phyloP scores from a whole-genome alignment of 495 filamentous ascomycete genomes.

The Mycothermus thermophilus region DNA sequence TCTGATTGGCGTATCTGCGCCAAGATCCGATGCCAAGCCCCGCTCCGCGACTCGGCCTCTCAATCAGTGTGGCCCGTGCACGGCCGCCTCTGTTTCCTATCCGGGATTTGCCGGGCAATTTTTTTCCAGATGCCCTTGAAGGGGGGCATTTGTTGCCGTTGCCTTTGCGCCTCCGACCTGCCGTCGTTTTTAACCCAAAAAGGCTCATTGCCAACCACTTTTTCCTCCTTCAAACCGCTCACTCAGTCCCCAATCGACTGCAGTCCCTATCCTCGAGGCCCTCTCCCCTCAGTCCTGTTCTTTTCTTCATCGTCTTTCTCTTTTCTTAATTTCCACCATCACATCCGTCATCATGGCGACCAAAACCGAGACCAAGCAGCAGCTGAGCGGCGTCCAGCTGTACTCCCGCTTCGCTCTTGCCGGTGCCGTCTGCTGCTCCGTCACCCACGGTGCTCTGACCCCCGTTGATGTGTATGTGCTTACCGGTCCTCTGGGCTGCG shows the following conservation, averaged over 20 bases:
- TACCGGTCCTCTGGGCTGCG: neutral
- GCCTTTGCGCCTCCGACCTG: too few species aligned
- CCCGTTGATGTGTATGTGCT: constrained; percentile 89
- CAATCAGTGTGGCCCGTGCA: constrained; percentile 7
- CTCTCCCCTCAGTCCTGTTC: constrained; percentile 21
- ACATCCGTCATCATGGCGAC: constrained; percentile 14
- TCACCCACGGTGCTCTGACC: constrained; percentile 85
- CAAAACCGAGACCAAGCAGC: constrained; percentile 22
- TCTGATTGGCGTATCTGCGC: constrained; percentile 1
- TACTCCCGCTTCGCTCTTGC: constrained; percentile 85
- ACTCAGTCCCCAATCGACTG: constrained; percentile 14
- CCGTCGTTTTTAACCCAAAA: constrained; percentile 19
- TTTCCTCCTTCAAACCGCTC: constrained; percentile 6
- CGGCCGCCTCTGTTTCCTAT: constrained; percentile 3
- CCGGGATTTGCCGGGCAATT: constrained; percentile 22
- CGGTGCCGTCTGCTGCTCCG: constrained; percentile 83
- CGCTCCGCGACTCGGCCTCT: neutral
- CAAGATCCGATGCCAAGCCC: too few species aligned
- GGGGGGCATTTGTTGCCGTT: too few species aligned
- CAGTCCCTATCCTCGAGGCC: constrained; percentile 13
- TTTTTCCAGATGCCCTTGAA: constrained; percentile 13
- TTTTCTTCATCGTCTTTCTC: too few species aligned
- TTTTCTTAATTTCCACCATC: constrained; percentile 2
- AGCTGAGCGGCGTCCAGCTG: constrained; percentile 39
- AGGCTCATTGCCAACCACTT: constrained; percentile 18